Evolutionary conservation across 768 basidiomycete species (phyloP), one percentile per base, ranked within the genome.

Genomic region (Lactifluus piperatus): DNA sequence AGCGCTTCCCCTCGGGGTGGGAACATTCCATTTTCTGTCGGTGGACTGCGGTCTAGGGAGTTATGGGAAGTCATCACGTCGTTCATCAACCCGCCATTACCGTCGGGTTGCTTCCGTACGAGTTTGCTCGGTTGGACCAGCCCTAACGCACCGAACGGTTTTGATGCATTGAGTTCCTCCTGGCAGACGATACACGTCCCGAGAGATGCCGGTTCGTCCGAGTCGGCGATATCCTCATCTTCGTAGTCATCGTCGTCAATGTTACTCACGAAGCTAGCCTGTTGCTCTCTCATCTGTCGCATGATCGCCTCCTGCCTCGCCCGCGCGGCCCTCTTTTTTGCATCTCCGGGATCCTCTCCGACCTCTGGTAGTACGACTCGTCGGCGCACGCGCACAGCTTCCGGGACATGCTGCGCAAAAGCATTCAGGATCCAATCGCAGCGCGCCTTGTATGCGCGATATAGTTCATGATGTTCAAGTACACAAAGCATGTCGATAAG

Each of bases 161-260:
- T 79, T 16, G 78, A 72, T 2, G 79, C 68, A 64, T 83, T 88
- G 52, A 97, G 81, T 60, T 94, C 91, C 68, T 98, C 97, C 69
- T 98, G 97, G 65, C 97, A 99, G 10, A 98, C 94, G 62, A 99
- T 98, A 69, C 97, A 99, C n/a, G 86, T 88, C 2, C 95, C 95
- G 60, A 84, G 86, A 13, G 86, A 85, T 2, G 79, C 69, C 22
- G 77, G 68, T 48, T 77, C 75, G 18, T 78, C 78, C 1, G 71
- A 73, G 8, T 77, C 73, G 37, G 75, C 75, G 5, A 76, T 75
- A 6, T 81, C 79, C 1, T 81, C 81, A 5, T 90, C 90, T 6
- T 85, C 86, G 18, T 84, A 83, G 34, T 87, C 88, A 24, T 82
- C 80, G 27, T 79, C 80, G 51, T 90, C 87, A 58, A 89, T 85